phyloP scores from a whole-genome alignment of 2,329 filamentous ascomycete genomes.

The Pseudodiploospora longispora region DNA sequence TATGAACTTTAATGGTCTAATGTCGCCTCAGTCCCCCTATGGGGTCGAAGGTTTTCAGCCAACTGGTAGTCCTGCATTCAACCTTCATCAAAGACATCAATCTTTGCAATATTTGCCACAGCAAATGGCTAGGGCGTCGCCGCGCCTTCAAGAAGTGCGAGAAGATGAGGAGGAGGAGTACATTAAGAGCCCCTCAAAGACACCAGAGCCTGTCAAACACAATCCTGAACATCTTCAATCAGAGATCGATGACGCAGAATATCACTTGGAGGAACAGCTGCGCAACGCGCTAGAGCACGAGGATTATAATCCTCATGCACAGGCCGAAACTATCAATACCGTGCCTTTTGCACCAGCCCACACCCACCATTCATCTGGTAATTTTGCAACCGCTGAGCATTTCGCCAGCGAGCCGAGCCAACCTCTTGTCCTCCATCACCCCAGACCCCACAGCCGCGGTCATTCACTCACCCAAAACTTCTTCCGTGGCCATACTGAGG shows the following conservation, averaged over 20 bases:
- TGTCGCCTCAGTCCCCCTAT: constrained; percentile 59
- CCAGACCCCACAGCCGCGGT: constrained; percentile 64
- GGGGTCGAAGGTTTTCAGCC: constrained; percentile 42
- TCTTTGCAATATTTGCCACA: constrained; percentile 51
- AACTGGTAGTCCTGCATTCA: constrained; percentile 32
- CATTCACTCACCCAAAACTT: constrained; percentile 64
- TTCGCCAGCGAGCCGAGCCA: constrained; percentile 47
- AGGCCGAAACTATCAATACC: constrained; percentile 19
- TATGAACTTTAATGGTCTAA: constrained; percentile 41
- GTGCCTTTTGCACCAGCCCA: constrained; percentile 25
- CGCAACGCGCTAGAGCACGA: constrained; percentile 72
- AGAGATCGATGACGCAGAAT: constrained; percentile 79
- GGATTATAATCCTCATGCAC: constrained; percentile 60
- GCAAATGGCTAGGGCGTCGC: constrained; percentile 48
- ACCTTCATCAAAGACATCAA: constrained; percentile 48
- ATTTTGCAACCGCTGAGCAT: constrained; percentile 40
- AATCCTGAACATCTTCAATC: constrained; percentile 68
- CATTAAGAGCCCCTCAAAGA: constrained; percentile 45
- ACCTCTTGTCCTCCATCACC: constrained; percentile 58
- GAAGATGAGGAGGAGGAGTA: constrained; percentile 60
- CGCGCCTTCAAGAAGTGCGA: constrained; percentile 62
- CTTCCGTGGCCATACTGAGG: constrained; percentile 48
- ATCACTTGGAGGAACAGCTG: constrained; percentile 73
- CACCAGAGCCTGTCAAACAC: constrained; percentile 40
- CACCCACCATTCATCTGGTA: constrained; percentile 36